Percentiles rank a stretch among this genome's conserved stretches.
Conservation (phyloP, 192 early-diverging fungal species). For the Coemansia sp. region DNA sequence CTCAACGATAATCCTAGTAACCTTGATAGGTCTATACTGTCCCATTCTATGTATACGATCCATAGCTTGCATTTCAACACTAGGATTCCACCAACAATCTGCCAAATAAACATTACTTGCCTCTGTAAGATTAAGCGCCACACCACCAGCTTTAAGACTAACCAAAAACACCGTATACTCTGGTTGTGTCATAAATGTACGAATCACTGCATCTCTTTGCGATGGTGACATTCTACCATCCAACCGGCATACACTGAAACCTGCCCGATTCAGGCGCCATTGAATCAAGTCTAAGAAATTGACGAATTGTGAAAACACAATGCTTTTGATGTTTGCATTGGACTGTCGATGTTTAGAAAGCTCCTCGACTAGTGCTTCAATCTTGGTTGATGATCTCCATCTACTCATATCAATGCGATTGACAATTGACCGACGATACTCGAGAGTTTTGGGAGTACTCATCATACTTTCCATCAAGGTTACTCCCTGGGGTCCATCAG, state of each 20-base stretch:
- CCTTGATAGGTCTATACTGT: slow-evolving; percentile 84
- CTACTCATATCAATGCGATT: slow-evolving; percentile 85
- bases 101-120: slow-evolving; percentile 78
- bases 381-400: slow-evolving; percentile 91
- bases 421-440: slow-evolving; percentile 69
- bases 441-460: slow-evolving; percentile 51
- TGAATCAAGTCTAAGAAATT: slow-evolving; percentile 86
- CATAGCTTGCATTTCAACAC: slow-evolving; percentile 75
- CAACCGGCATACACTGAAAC: slow-evolving; percentile 67
- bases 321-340: slow-evolving; percentile 73
- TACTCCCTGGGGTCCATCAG: no score
- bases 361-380: slow-evolving; percentile 91
- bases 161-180: slow-evolving; percentile 86
- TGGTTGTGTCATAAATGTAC: slow-evolving; percentile 72
- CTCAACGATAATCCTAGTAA: slow-evolving; percentile 85
- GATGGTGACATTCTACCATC: slow-evolving; percentile 86
- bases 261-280: slow-evolving; percentile 84
- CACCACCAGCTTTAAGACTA: slow-evolving; percentile 87
- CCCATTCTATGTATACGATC: slow-evolving; percentile 94
- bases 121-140: slow-evolving; percentile 89
- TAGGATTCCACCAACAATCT: slow-evolving; percentile 67
- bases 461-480: slow-evolving; percentile 46
- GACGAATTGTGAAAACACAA: slow-evolving; percentile 84
- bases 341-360: slow-evolving; percentile 67
- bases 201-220: slow-evolving; percentile 69